phyloP scores from a whole-genome alignment of 2,329 filamentous ascomycete genomes.

The Aureobasidium musti region DNA sequence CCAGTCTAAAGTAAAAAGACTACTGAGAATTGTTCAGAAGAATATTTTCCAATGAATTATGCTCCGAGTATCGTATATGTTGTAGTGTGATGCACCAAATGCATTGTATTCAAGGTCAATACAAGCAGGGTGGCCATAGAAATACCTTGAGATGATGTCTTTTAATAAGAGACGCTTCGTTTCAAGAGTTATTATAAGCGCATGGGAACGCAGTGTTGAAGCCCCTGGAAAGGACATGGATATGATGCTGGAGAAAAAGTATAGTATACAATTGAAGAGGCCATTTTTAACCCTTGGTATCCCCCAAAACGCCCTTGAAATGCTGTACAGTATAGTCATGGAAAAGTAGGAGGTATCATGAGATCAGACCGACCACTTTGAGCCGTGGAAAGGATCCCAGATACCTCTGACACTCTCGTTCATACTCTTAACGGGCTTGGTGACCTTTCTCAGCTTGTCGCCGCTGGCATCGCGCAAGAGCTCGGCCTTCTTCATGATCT shows the following conservation, averaged over 20 bases:
- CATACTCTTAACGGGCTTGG: conserved; percentile 61
- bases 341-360: not conserved
- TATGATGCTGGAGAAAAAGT: not conserved
- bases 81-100: too few species aligned
- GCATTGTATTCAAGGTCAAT: too few species aligned
- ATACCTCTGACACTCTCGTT: conserved; percentile 67
- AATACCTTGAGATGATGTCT: not conserved
- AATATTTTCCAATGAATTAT: too few species aligned
- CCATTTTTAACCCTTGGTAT: conserved; percentile 26
- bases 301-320: conserved; percentile 27
- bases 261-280: conserved; percentile 24
- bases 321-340: conserved; percentile 28
- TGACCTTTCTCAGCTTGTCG: conserved; percentile 65
- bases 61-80: too few species aligned
- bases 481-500: conserved; percentile 78
- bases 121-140: not conserved
- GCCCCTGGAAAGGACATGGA: too few species aligned
- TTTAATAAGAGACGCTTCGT: too few species aligned
- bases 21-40: too few species aligned
- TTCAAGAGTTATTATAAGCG: too few species aligned
- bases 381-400: conserved; percentile 65
- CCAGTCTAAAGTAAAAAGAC: too few species aligned
- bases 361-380: conserved; percentile 53
- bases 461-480: conserved; percentile 73
- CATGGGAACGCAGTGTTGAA: not conserved